A percentile compares a stretch with the other conserved stretches of the same genome.
Evolutionary conservation across 2,329 filamentous ascomycete species (phyloP).

Genomic region (Aspergillus felis): DNA sequence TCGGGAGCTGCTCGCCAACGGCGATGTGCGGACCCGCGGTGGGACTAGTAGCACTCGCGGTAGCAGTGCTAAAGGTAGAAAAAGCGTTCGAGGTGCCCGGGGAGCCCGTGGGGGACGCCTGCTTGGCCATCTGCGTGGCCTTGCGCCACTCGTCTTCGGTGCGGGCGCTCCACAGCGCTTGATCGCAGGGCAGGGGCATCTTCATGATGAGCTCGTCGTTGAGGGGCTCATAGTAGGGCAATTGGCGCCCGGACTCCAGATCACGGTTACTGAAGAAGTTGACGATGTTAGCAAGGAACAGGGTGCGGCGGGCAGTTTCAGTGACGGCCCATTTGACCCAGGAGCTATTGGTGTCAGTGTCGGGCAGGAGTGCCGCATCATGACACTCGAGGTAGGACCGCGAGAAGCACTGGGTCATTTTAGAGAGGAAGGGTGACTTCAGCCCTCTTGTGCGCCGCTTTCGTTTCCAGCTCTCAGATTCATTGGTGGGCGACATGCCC

Average conservation of each 20-base stretch:
- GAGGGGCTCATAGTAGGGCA: slow-evolving; percentile 19
- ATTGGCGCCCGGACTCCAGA: slow-evolving; percentile 7
- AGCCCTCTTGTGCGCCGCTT: slow-evolving; percentile 11
- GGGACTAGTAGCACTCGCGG: not conserved
- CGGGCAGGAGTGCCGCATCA: slow-evolving; percentile 3
- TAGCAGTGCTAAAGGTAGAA: not conserved
- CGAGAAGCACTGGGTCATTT: slow-evolving; percentile 13
- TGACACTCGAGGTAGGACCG: slow-evolving; percentile 10
- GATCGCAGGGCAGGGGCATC: slow-evolving; percentile 17
- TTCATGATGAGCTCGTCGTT: slow-evolving; percentile 18
- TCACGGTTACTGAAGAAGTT: slow-evolving; percentile 17
- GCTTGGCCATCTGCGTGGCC: slow-evolving; percentile 3
- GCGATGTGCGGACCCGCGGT: not conserved
- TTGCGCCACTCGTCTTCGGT: slow-evolving; percentile 14
- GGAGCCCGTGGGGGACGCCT: not conserved
- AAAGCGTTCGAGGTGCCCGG: not conserved
- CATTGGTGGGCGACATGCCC: slow-evolving; percentile 3
- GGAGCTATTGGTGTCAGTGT: not conserved
- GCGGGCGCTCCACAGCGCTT: slow-evolving; percentile 14
- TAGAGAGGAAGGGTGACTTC: slow-evolving; percentile 17
- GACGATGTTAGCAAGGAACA: slow-evolving; percentile 21
- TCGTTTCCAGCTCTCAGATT: slow-evolving; percentile 13
- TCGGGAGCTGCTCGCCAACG: not conserved
- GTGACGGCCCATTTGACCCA: slow-evolving; percentile 10
- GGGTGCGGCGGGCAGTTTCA: slow-evolving; percentile 20